Base-by-base conservation (phyloP, 164 flowering plant genomes). In the Aristolochia californica region DNA sequence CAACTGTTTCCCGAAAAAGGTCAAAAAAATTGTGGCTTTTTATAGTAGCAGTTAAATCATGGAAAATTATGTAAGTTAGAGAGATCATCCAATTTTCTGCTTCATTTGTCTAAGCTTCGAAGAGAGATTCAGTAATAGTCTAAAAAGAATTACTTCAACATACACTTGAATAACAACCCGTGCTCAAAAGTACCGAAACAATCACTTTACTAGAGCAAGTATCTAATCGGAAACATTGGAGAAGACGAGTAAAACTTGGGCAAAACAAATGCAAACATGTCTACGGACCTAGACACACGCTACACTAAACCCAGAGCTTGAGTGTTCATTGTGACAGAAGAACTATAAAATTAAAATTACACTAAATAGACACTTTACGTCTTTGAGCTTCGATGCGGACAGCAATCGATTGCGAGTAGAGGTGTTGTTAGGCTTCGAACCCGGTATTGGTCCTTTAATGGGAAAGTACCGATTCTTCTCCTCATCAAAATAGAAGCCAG, bases 381-480 rank as follows among this genome's bases (percentile, higher is more conserved):
- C 56, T 5, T 63, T 30, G 40, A 56, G 56, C 14, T 62, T 58
- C 15, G 61, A n/a, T 5, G 48, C 1, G 25, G 73, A 64, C 45
- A 26, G 27, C 13, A 55, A 57, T 43, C 47, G 68, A n/a, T 22
- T 21, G 38, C 50, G 43, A 10, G 66, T 24, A 13, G 76, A 60
- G 48, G 65, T 48, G 51, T 4, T 13, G 26, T n/a, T 8, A 24
- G 61, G 68, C 55, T 65, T 65, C 47, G 91, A 77, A 14, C 97
- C 94, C 0, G 97, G 96, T 34, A 88, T 81, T 4, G 87, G 88
- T 30, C 86, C 83, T 68, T 81, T 88, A 62, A 78, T 61, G 22
- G 94, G 89, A 56, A 91, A 88, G 68, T 93, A 93, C 62, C 97
- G 73, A 62, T 93, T 93, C 86, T 80, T 93, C 78, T 75, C 88